Conservation (phyloP, 768 basidiomycete genomes). For the Lanmaoa pseudosensibilis region DNA sequence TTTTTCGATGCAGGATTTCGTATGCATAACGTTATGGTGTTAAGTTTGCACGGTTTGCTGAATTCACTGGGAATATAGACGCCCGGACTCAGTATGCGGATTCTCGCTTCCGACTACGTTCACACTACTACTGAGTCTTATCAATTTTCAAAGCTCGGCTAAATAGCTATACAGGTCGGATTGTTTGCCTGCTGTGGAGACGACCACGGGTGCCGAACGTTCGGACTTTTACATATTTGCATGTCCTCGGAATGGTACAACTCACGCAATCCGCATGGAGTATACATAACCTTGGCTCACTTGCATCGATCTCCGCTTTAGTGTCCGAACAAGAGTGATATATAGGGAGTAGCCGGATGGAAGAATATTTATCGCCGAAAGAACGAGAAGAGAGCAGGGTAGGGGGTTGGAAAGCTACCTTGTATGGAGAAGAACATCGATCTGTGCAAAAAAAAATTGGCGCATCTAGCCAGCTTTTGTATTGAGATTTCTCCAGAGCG, state of each 20-base stretch:
- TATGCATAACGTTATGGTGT: not conserved
- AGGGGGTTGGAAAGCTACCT: not conserved
- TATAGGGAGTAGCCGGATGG: not conserved
- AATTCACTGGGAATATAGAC: not conserved
- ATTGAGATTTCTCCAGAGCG: constrained; percentile 63
- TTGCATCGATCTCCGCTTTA: constrained; percentile 4
- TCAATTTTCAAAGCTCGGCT: not conserved
- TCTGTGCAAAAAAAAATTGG: not conserved
- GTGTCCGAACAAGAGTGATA: not conserved
- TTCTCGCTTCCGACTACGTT: not conserved
- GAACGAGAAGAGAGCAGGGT: not conserved
- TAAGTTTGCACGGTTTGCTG: not conserved
- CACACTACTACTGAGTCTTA: not conserved
- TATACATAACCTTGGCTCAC: not conserved
- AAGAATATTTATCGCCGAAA: not conserved
- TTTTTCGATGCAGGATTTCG: not conserved
- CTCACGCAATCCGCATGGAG: not conserved
- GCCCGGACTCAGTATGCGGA: not conserved
- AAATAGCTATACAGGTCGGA: not conserved
- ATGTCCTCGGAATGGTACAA: not conserved
- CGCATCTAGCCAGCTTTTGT: constrained; percentile 55
- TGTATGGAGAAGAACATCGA: not conserved
- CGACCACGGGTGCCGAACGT: not conserved
- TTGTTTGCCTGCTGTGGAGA: not conserved
- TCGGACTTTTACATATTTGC: not conserved